These are phyloP conservation scores for Graphiopsis chlorocephala DNA, from an alignment of 2,329 filamentous ascomycete species.

Conservation along the genomic window DNA sequence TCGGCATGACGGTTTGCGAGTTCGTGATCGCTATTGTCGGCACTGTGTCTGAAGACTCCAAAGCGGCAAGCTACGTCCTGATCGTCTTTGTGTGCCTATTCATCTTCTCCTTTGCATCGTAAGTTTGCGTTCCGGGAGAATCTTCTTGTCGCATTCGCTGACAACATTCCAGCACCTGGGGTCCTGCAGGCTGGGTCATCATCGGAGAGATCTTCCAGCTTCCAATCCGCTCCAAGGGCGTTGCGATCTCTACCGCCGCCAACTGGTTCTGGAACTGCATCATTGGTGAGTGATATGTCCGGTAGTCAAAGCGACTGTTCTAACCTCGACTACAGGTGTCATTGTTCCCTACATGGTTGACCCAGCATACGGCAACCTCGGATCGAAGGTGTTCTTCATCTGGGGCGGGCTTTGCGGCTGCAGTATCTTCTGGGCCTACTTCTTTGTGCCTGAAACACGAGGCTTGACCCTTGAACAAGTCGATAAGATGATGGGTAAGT, in stretches of 20 bases:
- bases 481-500: conserved; percentile 37
- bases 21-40: conserved; percentile 76
- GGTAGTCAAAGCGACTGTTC: conserved; percentile 1
- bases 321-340: conserved; percentile 53
- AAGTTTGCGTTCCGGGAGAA: neutral
- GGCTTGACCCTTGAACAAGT: conserved; percentile 40
- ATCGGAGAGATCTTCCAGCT: conserved; percentile 90
- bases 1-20: conserved; percentile 80
- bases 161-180: conserved; percentile 34
- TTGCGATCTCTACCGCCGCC: conserved; percentile 79
- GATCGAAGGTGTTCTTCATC: conserved; percentile 47
- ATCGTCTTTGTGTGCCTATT: conserved; percentile 88
- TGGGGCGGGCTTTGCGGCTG: conserved; percentile 40
- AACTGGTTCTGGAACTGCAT: conserved; percentile 88
- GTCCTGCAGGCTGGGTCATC: conserved; percentile 60
- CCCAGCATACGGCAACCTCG: conserved; percentile 53
- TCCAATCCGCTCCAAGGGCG: conserved; percentile 52
- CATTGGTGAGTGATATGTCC: neutral
- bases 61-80: conserved; percentile 52
- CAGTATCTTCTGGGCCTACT: conserved; percentile 37
- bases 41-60: conserved; percentile 40
- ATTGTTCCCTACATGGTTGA: conserved; percentile 73
- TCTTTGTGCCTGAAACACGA: conserved; percentile 41
- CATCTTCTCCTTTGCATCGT: conserved; percentile 83
- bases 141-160: neutral